These are phyloP conservation scores for Claviceps monticola DNA, from an alignment of 2,329 filamentous ascomycete species.

Conservation along the genomic window DNA sequence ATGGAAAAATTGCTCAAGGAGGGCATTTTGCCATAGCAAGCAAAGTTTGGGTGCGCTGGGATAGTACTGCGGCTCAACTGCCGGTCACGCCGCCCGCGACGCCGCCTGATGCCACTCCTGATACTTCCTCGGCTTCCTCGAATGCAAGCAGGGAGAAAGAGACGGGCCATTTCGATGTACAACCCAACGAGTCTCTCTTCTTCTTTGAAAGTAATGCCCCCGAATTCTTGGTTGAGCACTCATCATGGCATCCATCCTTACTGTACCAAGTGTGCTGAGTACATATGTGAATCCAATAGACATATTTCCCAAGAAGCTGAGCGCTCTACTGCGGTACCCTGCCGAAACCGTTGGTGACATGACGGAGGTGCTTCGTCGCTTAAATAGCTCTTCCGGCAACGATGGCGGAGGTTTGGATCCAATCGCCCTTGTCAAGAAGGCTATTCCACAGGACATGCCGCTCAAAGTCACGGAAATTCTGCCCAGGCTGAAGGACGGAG, in stretches of 20 bases:
- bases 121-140: constrained; percentile 6
- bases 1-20: not conserved
- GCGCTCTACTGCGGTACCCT: constrained; percentile 29
- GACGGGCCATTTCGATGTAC: constrained; percentile 68
- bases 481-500: constrained; percentile 78
- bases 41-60: constrained; percentile 7
- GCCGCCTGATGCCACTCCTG: constrained; percentile 2
- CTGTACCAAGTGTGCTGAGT: not conserved
- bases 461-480: constrained; percentile 70
- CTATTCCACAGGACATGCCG: constrained; percentile 46
- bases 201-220: constrained; percentile 69
- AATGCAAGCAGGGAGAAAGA: constrained; percentile 41
- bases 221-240: not conserved
- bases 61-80: constrained; percentile 9
- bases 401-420: constrained; percentile 36
- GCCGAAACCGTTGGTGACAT: constrained; percentile 37
- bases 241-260: not conserved
- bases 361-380: constrained; percentile 34
- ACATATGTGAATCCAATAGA: constrained; percentile 32
- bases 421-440: constrained; percentile 41
- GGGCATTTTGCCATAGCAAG: not conserved
- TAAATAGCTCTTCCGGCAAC: constrained; percentile 36
- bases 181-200: constrained; percentile 64
- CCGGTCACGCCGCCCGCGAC: constrained; percentile 2
- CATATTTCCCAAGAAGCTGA: constrained; percentile 68